Conservation (phyloP, 2,329 filamentous ascomycete species). For the Fusarium tanahbumbuense region DNA sequence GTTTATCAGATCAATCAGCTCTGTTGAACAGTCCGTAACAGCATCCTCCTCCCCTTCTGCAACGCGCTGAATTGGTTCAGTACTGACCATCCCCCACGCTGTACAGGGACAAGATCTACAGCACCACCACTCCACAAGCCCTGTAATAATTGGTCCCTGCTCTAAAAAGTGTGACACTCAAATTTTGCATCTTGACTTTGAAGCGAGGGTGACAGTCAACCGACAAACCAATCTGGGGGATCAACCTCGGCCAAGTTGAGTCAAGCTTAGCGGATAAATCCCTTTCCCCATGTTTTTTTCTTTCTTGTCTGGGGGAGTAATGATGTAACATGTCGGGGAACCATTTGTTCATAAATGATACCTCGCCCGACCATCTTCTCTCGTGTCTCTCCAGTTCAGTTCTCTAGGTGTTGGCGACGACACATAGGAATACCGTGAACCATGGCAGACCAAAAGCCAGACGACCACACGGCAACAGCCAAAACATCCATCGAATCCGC, state of each 20-base stretch:
- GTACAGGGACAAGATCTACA: slow-evolving; percentile 24
- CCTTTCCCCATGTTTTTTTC: slow-evolving; percentile 30
- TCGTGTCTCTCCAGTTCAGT: too few species aligned
- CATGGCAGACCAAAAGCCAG: slow-evolving; percentile 29
- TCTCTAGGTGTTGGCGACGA: too few species aligned
- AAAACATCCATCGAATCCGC: slow-evolving; percentile 35
- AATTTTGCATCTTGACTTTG: slow-evolving; percentile 22
- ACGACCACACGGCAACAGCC: slow-evolving; percentile 32
- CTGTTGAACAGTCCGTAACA: too few species aligned
- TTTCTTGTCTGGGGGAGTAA: neutral
- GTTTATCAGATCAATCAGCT: neutral
- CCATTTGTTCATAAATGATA: slow-evolving; percentile 9
- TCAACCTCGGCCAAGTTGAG: neutral
- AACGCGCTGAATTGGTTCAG: too few species aligned
- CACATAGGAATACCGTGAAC: too few species aligned
- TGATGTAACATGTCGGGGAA: slow-evolving; percentile 22
- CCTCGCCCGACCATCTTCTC: too few species aligned
- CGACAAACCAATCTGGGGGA: slow-evolving; percentile 4
- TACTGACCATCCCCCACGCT: too few species aligned
- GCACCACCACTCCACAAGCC: neutral
- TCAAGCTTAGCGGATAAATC: slow-evolving; percentile 13
- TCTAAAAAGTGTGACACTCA: slow-evolving; percentile 20
- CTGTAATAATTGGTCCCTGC: neutral
- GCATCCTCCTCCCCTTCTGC: too few species aligned
- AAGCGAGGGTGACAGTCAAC: slow-evolving; percentile 27